Conservation (phyloP, 192 early-diverging fungal genomes). For the Coemansia javaensis region DNA sequence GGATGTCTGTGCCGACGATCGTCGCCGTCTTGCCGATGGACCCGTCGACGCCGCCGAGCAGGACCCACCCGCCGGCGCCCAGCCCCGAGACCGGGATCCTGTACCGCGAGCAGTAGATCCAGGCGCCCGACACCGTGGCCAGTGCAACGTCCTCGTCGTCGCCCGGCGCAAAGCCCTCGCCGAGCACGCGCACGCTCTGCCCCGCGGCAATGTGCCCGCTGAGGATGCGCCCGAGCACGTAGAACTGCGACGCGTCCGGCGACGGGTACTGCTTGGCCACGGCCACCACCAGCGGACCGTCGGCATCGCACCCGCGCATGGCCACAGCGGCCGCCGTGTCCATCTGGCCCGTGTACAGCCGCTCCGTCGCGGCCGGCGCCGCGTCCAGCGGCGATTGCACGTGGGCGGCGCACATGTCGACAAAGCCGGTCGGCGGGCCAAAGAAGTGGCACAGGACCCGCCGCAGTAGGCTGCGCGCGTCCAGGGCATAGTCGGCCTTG, state of each 20-base stretch:
- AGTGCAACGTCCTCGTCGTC: slow-evolving; percentile 92
- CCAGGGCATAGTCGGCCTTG: slow-evolving; percentile 65
- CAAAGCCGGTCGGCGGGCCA: slow-evolving; percentile 80
- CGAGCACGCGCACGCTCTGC: slow-evolving; percentile 82
- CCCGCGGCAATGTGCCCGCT: slow-evolving; percentile 78
- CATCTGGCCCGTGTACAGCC: slow-evolving; percentile 60
- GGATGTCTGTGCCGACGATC: slow-evolving; percentile 58
- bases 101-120: slow-evolving; percentile 79
- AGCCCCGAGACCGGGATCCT: slow-evolving; percentile 70
- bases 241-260: slow-evolving; percentile 78
- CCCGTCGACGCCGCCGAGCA: slow-evolving; percentile 86
- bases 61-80: slow-evolving; percentile 84
- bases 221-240: slow-evolving; percentile 91
- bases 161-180: slow-evolving; percentile 81
- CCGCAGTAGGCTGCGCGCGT: slow-evolving; percentile 81
- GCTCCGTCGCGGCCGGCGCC: slow-evolving; percentile 59
- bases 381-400: slow-evolving; percentile 77
- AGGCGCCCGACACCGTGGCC: slow-evolving; percentile 67
- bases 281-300: slow-evolving; percentile 90
- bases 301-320: slow-evolving; percentile 77
- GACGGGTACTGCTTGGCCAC: slow-evolving; percentile 89
- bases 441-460: slow-evolving; percentile 86
- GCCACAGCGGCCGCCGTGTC: slow-evolving; percentile 55
- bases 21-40: slow-evolving; percentile 96
- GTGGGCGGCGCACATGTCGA: slow-evolving; percentile 81